Conservation (phyloP, 2,329 filamentous ascomycete genomes). For the Clarireedia sp. region DNA sequence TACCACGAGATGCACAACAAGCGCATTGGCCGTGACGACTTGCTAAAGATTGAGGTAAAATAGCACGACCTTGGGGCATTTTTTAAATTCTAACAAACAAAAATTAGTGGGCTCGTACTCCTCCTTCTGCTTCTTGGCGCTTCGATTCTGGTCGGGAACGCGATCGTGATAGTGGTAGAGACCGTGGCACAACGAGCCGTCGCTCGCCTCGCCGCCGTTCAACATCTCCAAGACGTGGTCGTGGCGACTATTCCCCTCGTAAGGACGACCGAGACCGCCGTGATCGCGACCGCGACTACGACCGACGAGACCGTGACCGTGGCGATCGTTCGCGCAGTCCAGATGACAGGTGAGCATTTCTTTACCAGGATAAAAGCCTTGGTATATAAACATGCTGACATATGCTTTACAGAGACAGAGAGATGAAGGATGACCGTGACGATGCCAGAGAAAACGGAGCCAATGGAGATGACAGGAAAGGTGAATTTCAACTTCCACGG, state of each 20-base stretch:
- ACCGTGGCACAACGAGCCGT: conserved; percentile 32
- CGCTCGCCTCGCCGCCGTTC: conserved; percentile 63
- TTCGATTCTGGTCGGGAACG: conserved; percentile 87
- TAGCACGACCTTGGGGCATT: not conserved
- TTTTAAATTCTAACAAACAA: conserved; percentile 2
- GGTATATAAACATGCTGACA: not conserved
- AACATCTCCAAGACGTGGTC: conserved; percentile 68
- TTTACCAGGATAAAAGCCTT: not conserved
- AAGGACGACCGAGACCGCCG: conserved; percentile 81
- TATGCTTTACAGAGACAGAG: conserved; percentile 33
- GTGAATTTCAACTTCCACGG: conserved; percentile 40
- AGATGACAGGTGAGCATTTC: conserved; percentile 44
- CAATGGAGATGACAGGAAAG: conserved; percentile 86
- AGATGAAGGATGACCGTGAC: conserved; percentile 53
- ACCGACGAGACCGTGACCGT: conserved; percentile 51
- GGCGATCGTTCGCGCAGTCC: conserved; percentile 64
- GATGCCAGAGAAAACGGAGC: conserved; percentile 68
- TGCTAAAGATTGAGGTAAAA: conserved; percentile 92
- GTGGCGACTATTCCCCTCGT: conserved; percentile 71
- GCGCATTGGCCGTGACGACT: conserved; percentile 81
- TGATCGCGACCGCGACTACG: conserved; percentile 71
- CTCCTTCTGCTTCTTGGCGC: conserved; percentile 95
- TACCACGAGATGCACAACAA: conserved; percentile 99
- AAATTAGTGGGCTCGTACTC: conserved; percentile 88
- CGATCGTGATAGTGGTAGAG: conserved; percentile 38